Percentiles rank a stretch among this genome's conserved stretches.
phyloP scores from a whole-genome alignment of 768 basidiomycete genomes.

The Mycena pura region DNA sequence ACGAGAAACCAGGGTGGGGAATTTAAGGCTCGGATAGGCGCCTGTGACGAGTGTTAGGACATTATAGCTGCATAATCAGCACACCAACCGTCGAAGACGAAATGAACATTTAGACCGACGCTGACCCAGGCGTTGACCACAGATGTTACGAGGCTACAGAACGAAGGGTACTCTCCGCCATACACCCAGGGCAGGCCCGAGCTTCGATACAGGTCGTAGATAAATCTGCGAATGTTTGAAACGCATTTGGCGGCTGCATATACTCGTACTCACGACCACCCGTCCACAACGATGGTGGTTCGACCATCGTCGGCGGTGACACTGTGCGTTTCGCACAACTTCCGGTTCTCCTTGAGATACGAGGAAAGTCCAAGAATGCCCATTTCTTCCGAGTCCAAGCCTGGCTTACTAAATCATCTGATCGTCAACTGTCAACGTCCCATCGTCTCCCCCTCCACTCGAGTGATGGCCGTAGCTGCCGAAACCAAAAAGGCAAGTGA shows the following conservation, averaged over 20 bases:
- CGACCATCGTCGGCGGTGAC: slow-evolving; percentile 24
- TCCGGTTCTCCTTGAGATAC: slow-evolving; percentile 57
- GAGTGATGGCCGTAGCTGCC: too few relatives aligned
- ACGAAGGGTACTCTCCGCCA: slow-evolving; percentile 78
- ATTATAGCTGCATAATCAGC: neutral
- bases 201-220: slow-evolving; percentile 67
- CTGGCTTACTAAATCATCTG: too few relatives aligned
- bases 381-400: too few relatives aligned
- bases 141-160: slow-evolving; percentile 51
- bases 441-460: too few relatives aligned
- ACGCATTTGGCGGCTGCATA: slow-evolving; percentile 10
- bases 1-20: slow-evolving; percentile 68
- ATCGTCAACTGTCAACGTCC: too few relatives aligned
- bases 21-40: slow-evolving; percentile 73
- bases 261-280: slow-evolving; percentile 78
- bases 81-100: slow-evolving; percentile 83
- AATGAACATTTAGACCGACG: slow-evolving; percentile 67
- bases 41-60: slow-evolving; percentile 51
- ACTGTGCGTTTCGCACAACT: slow-evolving; percentile 43
- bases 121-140: slow-evolving; percentile 73
- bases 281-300: slow-evolving; percentile 75
- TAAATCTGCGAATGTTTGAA: slow-evolving; percentile 59
- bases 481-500: too few relatives aligned
- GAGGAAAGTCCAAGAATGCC: slow-evolving; percentile 62
- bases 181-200: slow-evolving; percentile 83